Percentiles rank a stretch among this genome's conserved stretches.
Conservation (phyloP, 2,329 filamentous ascomycete genomes). For the Zopfia rhizophila region DNA sequence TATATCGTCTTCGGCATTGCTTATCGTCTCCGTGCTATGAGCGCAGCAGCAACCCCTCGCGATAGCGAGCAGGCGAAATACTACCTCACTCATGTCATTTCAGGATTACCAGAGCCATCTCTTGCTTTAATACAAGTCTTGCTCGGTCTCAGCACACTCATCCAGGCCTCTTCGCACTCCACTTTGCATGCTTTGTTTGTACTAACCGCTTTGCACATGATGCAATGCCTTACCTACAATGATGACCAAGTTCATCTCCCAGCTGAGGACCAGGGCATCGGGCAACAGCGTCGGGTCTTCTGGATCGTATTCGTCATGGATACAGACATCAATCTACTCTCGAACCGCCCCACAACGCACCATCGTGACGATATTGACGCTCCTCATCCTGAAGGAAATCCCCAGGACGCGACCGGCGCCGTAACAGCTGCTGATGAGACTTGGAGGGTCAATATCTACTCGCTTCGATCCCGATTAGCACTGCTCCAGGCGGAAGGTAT, state of each 20-base stretch:
- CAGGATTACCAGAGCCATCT: slow-evolving; percentile 27
- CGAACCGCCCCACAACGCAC: slow-evolving; percentile 29
- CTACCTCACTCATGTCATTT: slow-evolving; percentile 30
- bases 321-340: slow-evolving; percentile 27
- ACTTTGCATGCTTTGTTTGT: slow-evolving; percentile 30
- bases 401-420: slow-evolving; percentile 24
- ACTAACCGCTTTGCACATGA: slow-evolving; percentile 34
- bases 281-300: slow-evolving; percentile 35
- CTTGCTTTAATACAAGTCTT: slow-evolving; percentile 36
- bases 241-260: slow-evolving; percentile 14
- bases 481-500: slow-evolving; percentile 37
- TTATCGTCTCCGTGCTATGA: slow-evolving; percentile 36
- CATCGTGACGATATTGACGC: slow-evolving; percentile 30
- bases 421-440: slow-evolving; percentile 32
- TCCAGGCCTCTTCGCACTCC: slow-evolving; percentile 21
- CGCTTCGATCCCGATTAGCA: slow-evolving; percentile 27
- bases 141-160: slow-evolving; percentile 30
- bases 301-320: slow-evolving; percentile 37
- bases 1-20: slow-evolving; percentile 39
- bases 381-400: slow-evolving; percentile 22
- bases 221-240: slow-evolving; percentile 32
- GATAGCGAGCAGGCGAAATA: slow-evolving; percentile 35
- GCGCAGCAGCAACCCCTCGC: slow-evolving; percentile 26
- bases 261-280: slow-evolving; percentile 16
- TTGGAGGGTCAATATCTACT: slow-evolving; percentile 35